Base-by-base conservation (phyloP, 2,329 filamentous ascomycete species). In the Colletotrichum phormii region DNA sequence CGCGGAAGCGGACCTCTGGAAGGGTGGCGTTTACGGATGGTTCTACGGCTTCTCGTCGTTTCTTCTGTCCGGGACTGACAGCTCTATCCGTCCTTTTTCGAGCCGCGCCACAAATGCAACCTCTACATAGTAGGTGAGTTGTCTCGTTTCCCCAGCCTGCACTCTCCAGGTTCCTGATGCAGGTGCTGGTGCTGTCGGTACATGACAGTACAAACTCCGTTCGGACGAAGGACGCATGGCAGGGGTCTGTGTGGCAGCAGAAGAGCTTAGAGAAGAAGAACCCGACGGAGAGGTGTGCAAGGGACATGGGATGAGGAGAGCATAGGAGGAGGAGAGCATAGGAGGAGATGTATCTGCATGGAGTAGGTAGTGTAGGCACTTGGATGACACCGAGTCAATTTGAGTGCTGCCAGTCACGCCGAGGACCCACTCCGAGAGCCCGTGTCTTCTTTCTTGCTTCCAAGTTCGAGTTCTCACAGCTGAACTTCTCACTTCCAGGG, bases 131-230 rank as follows among this genome's bases (percentile, higher is more conserved):
- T 22, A 53, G 5, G 37, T 22, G 57, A 67, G 51, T 62, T 46
- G 59, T 46, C 49, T 55, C 29, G 59, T 55, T 46, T 53, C 53
- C 65, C 65, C 65, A 69, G 59, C 29, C 46, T 67, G 55, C 63
- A 59, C 31, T 33, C 57, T 49, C 68, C 57, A 67, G 64, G 59
- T 59, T 69, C 37, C 24, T 31, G 65, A 55, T 60, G 64, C 69
- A 42, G 69, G 64, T 67, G 53, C 22, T 24, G 62, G 49, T 58
- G 18, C 22, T 51, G 65, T 54, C 53, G 65, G 65, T 72, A 64
- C 66, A 59, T 59, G 59, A 15, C 42, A 54, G 59, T 54, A 64
- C 69, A 46, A 59, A 24, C 42, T 51, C 64, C 33, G 33, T 68
- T 18, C 12, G 15, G 29, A 35, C 13, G 7, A 22, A 51, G 11